A percentile compares a stretch with the other conserved stretches of the same genome.
phyloP scores from a whole-genome alignment of 2,329 filamentous ascomycete species.

The Ceratocystiopsis sp. region DNA sequence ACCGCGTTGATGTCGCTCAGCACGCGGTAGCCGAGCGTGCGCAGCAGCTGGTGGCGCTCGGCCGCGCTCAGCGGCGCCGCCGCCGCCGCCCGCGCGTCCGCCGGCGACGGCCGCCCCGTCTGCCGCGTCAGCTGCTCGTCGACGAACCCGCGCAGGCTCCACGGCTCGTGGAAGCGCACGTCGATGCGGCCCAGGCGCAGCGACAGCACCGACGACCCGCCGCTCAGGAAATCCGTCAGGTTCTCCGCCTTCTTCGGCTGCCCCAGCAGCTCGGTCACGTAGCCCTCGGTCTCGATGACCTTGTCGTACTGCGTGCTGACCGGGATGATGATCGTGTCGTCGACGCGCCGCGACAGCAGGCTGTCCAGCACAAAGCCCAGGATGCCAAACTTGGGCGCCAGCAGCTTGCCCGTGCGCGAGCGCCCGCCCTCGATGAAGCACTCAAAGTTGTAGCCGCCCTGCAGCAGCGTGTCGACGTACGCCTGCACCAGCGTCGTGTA shows the following conservation, averaged over 20 bases:
- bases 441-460: slow-evolving; percentile 85
- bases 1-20: slow-evolving; percentile 89
- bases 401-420: slow-evolving; percentile 80
- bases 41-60: slow-evolving; percentile 54
- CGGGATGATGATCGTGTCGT: slow-evolving; percentile 85
- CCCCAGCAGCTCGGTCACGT: slow-evolving; percentile 84
- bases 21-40: slow-evolving; percentile 82
- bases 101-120: slow-evolving; percentile 27
- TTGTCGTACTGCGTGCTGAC: slow-evolving; percentile 98
- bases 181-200: slow-evolving; percentile 82
- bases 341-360: slow-evolving; percentile 68
- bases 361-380: slow-evolving; percentile 83
- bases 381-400: slow-evolving; percentile 92
- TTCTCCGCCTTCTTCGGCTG: slow-evolving; percentile 95
- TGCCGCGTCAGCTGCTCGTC: slow-evolving; percentile 52
- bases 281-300: slow-evolving; percentile 93
- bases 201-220: slow-evolving; percentile 70
- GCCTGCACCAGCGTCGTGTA: slow-evolving; percentile 89
- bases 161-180: slow-evolving; percentile 89
- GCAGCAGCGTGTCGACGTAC: slow-evolving; percentile 83
- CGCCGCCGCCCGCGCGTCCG: slow-evolving; percentile 28
- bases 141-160: slow-evolving; percentile 75
- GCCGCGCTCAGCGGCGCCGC: slow-evolving; percentile 30
- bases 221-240: slow-evolving; percentile 70
- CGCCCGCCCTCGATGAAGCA: slow-evolving; percentile 95